Percentiles rank a stretch among this genome's conserved stretches.
These are phyloP conservation scores for Zoysia pacifica DNA, from an alignment of 176 grass and related monocot genomes.

Conservation along the genomic window DNA sequence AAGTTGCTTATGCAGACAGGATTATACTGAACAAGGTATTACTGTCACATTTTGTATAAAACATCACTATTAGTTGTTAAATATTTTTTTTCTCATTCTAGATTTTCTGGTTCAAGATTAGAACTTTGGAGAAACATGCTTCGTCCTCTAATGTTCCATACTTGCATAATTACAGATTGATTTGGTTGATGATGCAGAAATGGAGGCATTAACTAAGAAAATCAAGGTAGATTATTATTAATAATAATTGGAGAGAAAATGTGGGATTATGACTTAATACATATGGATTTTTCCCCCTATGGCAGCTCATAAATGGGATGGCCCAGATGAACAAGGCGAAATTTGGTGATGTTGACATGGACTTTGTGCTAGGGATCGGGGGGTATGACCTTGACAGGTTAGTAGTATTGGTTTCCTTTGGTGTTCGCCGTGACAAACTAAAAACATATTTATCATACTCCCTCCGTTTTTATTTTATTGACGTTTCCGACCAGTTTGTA, in stretches of 20 bases:
- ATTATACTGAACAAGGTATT: constrained; percentile 70
- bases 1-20: constrained; percentile 71
- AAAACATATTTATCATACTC: not conserved
- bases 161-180: constrained; percentile 44
- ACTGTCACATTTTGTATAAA: not conserved
- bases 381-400: constrained; percentile 74
- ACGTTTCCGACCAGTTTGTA: too few relatives aligned
- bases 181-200: constrained; percentile 58
- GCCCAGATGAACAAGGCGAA: constrained; percentile 51
- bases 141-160: constrained; percentile 17
- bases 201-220: constrained; percentile 61
- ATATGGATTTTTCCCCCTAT: not conserved
- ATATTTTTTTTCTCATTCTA: not conserved
- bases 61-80: not conserved
- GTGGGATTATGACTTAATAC: not conserved
- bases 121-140: not conserved
- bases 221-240: constrained; percentile 54
- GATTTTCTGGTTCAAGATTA: constrained; percentile 26
- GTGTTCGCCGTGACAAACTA: not conserved
- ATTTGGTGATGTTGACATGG: constrained; percentile 68
- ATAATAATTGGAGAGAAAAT: constrained; percentile 13
- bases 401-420: not conserved
- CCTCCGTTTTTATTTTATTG: too few relatives aligned
- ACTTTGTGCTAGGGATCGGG: constrained; percentile 75
- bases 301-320: constrained; percentile 74